These are phyloP conservation scores for Yamadazyma sp. DNA, from an alignment of 805 yeast species.

Conservation along the genomic window DNA sequence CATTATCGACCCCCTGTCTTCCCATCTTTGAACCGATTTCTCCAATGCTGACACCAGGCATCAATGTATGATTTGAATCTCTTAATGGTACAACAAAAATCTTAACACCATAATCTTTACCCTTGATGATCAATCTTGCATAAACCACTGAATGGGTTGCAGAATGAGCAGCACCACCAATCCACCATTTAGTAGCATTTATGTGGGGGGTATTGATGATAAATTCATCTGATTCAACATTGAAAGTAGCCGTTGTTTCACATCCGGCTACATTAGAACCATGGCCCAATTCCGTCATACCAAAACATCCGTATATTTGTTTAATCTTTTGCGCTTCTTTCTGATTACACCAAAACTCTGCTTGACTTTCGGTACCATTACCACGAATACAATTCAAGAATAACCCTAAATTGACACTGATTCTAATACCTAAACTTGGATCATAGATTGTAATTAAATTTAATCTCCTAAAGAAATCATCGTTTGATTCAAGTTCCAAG, in stretches of 20 bases:
- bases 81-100: constrained; percentile 89
- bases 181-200: constrained; percentile 98
- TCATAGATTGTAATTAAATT: constrained; percentile 35
- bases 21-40: constrained; percentile 97
- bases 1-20: constrained; percentile 92
- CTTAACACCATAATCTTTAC: constrained; percentile 88
- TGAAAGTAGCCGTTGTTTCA: constrained; percentile 88
- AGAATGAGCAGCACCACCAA: constrained; percentile 96
- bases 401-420: constrained; percentile 37
- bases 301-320: constrained; percentile 74
- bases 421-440: constrained; percentile 37
- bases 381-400: constrained; percentile 39
- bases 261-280: constrained; percentile 93
- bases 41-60: constrained; percentile 81
- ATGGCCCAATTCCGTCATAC: constrained; percentile 90
- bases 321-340: constrained; percentile 33
- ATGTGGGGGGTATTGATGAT: constrained; percentile 81
- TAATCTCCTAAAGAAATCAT: constrained; percentile 32
- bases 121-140: constrained; percentile 78
- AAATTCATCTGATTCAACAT: constrained; percentile 62
- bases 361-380: constrained; percentile 39
- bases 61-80: constrained; percentile 65
- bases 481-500: constrained; percentile 29
- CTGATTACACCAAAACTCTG: constrained; percentile 33
- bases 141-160: constrained; percentile 85